Evolutionary conservation across 2,329 filamentous ascomycete species (phyloP).

Genomic region (Neonectria ditissima): DNA sequence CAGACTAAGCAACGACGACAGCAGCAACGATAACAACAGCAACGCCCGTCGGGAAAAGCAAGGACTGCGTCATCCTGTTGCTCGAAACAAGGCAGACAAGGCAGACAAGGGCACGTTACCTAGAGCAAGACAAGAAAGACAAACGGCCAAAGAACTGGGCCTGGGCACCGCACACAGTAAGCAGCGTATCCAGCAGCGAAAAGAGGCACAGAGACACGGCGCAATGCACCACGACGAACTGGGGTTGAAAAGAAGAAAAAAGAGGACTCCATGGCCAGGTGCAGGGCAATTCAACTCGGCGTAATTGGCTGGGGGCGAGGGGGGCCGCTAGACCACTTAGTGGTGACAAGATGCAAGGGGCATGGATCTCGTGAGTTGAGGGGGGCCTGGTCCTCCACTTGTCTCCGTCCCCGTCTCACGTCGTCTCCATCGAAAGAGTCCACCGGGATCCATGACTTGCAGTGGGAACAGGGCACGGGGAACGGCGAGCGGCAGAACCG

Average conservation of each 20-base stretch:
- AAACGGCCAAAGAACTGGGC: no score
- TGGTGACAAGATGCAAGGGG: conserved; percentile 36
- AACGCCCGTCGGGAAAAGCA: not conserved
- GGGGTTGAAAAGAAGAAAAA: conserved; percentile 2
- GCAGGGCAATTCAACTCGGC: conserved; percentile 1
- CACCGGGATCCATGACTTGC: conserved; percentile 15
- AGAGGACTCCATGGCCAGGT: conserved; percentile 24
- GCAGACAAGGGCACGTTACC: no score
- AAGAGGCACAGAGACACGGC: not conserved
- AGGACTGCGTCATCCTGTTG: not conserved
- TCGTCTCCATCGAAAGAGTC: not conserved
- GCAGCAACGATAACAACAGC: not conserved
- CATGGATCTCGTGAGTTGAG: conserved; percentile 24
- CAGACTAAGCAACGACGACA: not conserved
- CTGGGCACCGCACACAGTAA: not conserved
- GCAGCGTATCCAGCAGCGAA: not conserved
- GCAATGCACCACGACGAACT: conserved; percentile 19
- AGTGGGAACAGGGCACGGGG: conserved; percentile 2
- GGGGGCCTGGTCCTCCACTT: not conserved
- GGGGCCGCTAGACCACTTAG: conserved; percentile 21
- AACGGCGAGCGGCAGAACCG: not conserved
- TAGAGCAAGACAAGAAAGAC: not conserved
- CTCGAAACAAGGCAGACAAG: not conserved
- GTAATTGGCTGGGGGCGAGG: conserved; percentile 32
- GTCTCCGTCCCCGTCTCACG: conserved; percentile 1